Base-by-base conservation (phyloP, 2,329 filamentous ascomycete species). In the Aspergillus sp. region DNA sequence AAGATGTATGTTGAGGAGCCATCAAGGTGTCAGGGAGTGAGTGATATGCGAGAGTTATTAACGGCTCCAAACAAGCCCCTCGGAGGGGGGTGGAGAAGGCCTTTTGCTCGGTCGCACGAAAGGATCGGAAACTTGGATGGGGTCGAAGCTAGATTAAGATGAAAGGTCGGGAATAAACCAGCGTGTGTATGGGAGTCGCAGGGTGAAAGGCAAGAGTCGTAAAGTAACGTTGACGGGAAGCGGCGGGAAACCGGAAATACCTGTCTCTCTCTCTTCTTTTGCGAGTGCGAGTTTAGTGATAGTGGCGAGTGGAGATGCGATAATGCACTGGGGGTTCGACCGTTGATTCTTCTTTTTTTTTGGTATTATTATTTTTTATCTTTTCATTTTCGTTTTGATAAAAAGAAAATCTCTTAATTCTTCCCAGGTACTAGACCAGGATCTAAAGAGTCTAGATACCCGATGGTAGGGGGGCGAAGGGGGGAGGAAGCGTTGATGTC, bases 41-140 rank as follows among this genome's bases (percentile, higher is more conserved):
- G 25, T 32, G 27, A 47, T 42, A n/a, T 55, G n/a, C 39, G 47
- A 36, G 53, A 55, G 41, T 55, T 47, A 44, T 44, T 42, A 47
- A 55, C 53, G 23, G 53, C 41, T 32, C 53, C 27, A 47, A 32
- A 32, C 41, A 25, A 27, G 41, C 41, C 42, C 39, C 39, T 25
- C 53, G 30, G 53, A 36, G 39, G 30, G n/a, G 41, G 39, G 41
- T 23, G 36, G 36, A 53, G 47, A 50, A 50, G 23, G 47, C 25
- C 47, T 30, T 36, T 50, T 47, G 39, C 17, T 55, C 53, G 25
- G 53, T 55, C 39, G 53, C 53, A 55, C 53, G 38, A 32, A 55
- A 53, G 23, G 53, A 55, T 47, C 23, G 39, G 53, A 36, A 55
- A 55, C 25, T 55, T 30, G 42, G 53, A 44, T 36, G 42, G 32